Base-by-base conservation (phyloP, 208 protist species). In the Angomonas deanei region DNA sequence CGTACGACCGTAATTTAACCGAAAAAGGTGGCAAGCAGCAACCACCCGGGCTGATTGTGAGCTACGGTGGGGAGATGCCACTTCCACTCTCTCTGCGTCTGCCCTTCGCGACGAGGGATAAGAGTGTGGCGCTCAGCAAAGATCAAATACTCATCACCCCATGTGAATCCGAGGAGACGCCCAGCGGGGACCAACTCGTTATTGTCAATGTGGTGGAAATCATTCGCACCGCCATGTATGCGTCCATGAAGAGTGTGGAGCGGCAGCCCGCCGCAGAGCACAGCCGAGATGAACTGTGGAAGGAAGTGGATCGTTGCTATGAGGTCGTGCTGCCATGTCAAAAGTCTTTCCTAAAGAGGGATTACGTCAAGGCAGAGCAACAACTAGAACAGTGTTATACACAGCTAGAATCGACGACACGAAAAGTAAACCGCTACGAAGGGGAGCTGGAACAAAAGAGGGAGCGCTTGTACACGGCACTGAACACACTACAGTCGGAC, bases 81-180 rank as follows among this genome's bases (percentile, higher is more conserved):
- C 67, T 69, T 19, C 83, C 83, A 4, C 66, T 92, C 17, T 70
- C 76, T 17, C 30, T 91, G 17, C 82, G 84, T 3, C 50, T 94
- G 36, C 88, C 88, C 34, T 91, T 84, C 67, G 71, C 78, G 52
- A 71, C 80, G 0, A 39, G 11, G 15, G 81, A 68, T 3, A 73
- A 74, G 30, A 88, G 85, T 64, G 56, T 92, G 13, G 76, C 74
- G 0, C 64, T 92, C 8, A 83, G 88, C 26, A 50, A 60, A 11
- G 71, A 70, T 24, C 80, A 90, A 39, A 47, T 94, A 27, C 10
- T 89, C 17, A 59, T 92, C 19, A 49, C 80, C 34, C 88, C 88
- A 3, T 73, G 85, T 39, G 17, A 66, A 38, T 1, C 33, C 19
- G 42, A 11, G 8, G 50, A 28, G n/a, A 6, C 1, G 33, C 24